phyloP scores from a whole-genome alignment of 495 filamentous ascomycete genomes.

The Cercophora newfieldiana region DNA sequence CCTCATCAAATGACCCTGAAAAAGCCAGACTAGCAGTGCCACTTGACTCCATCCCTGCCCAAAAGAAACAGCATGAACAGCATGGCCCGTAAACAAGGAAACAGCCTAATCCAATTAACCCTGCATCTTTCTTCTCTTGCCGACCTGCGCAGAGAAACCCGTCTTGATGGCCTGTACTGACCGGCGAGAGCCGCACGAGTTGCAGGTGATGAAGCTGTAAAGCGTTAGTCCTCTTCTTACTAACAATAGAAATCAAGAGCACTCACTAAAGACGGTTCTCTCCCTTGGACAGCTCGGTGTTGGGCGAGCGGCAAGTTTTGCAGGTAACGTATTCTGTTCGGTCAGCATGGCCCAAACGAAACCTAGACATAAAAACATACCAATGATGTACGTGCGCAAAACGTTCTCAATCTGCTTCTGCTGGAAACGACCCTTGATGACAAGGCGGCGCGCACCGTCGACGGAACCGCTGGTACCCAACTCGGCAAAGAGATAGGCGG shows the following conservation, averaged over 20 bases:
- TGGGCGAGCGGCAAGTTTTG: slow-evolving; percentile 92
- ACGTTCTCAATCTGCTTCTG: slow-evolving; percentile 98
- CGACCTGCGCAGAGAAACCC: slow-evolving; percentile 97
- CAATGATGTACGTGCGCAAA: slow-evolving; percentile 77
- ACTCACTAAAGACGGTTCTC: slow-evolving; percentile 78
- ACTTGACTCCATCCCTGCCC: slow-evolving; percentile 22
- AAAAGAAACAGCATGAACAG: neutral
- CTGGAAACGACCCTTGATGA: slow-evolving; percentile 99
- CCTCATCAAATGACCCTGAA: slow-evolving; percentile 13
- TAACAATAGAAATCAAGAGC: slow-evolving; percentile 33
- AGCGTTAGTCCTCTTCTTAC: slow-evolving; percentile 48
- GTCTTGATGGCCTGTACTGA: slow-evolving; percentile 98
- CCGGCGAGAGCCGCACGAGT: slow-evolving; percentile 83
- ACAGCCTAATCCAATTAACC: slow-evolving; percentile 36
- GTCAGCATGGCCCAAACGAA: slow-evolving; percentile 9
- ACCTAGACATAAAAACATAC: slow-evolving; percentile 51
- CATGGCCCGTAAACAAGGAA: slow-evolving; percentile 13
- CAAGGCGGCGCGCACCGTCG: slow-evolving; percentile 86
- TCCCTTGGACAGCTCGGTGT: slow-evolving; percentile 96
- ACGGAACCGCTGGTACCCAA: slow-evolving; percentile 94
- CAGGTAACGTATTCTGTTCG: slow-evolving; percentile 92
- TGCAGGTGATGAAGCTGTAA: slow-evolving; percentile 48
- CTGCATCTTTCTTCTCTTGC: slow-evolving; percentile 76
- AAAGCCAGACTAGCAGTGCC: slow-evolving; percentile 15
- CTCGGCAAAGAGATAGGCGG: slow-evolving; percentile 94